Evolutionary conservation across 2,329 filamentous ascomycete species (phyloP).

Genomic region (Rhynchosporium secalis): DNA sequence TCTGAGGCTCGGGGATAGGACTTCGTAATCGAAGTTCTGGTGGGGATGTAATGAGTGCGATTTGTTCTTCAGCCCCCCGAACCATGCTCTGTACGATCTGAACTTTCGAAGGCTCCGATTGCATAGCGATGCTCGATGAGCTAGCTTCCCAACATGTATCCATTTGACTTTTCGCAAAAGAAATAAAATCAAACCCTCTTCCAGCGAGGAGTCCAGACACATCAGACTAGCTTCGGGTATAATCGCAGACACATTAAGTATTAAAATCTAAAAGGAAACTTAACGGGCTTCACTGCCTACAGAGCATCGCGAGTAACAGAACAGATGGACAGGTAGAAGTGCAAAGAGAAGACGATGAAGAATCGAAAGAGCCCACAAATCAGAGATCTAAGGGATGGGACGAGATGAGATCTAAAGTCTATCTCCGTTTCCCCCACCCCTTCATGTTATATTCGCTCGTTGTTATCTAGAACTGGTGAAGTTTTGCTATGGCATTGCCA

Average conservation of each 20-base stretch:
- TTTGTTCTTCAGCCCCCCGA: slow-evolving; percentile 23
- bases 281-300: slow-evolving; percentile 31
- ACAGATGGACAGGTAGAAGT: slow-evolving; percentile 3
- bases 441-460: slow-evolving; percentile 10
- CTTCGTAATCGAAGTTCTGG: slow-evolving; percentile 33
- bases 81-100: slow-evolving; percentile 8
- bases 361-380: slow-evolving; percentile 7
- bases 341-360: slow-evolving; percentile 5
- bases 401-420: slow-evolving; percentile 10
- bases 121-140: slow-evolving; percentile 17
- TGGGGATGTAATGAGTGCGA: slow-evolving; percentile 31
- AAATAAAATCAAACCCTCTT: slow-evolving; percentile 26
- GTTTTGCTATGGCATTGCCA: slow-evolving; percentile 29
- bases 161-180: slow-evolving; percentile 27
- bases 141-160: slow-evolving; percentile 20
- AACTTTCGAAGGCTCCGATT: slow-evolving; percentile 12
- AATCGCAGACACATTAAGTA: slow-evolving; percentile 13
- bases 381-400: slow-evolving; percentile 13
- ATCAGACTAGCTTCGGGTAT: slow-evolving; percentile 20
- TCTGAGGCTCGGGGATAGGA: slow-evolving; percentile 28
- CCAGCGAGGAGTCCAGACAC: slow-evolving; percentile 31
- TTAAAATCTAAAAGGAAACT: slow-evolving; percentile 22
- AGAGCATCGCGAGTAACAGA: slow-evolving; percentile 25
- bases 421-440: slow-evolving; percentile 5
- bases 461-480: slow-evolving; percentile 16